These are phyloP conservation scores for Microcera coccophila DNA, from an alignment of 2,329 filamentous ascomycete species.

Conservation along the genomic window DNA sequence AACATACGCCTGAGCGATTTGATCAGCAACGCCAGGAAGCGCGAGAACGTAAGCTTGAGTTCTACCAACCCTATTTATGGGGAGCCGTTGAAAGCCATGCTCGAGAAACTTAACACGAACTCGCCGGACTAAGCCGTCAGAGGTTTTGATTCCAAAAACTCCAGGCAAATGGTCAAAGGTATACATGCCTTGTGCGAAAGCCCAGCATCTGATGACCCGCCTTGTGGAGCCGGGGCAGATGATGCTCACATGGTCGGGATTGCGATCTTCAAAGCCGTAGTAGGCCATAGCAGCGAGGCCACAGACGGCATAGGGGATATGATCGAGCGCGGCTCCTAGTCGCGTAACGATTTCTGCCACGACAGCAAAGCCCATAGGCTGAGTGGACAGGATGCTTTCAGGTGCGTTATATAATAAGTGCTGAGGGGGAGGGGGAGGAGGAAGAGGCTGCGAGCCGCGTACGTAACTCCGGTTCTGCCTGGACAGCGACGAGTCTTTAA, in stretches of 20 bases:
- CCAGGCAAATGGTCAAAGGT: conserved; percentile 23
- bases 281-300: conserved; percentile 44
- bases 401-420: too few species aligned
- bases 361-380: conserved; percentile 25
- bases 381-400: not conserved
- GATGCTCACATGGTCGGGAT: conserved; percentile 36
- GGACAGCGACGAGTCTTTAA: too few species aligned
- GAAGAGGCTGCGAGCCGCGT: too few species aligned
- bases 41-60: conserved; percentile 29
- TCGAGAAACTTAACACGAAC: conserved; percentile 38
- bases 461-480: too few species aligned
- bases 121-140: conserved; percentile 26
- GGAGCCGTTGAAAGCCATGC: conserved; percentile 28
- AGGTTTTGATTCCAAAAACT: conserved; percentile 36
- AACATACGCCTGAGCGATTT: conserved; percentile 33
- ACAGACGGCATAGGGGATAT: conserved; percentile 45
- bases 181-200: conserved; percentile 31
- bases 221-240: conserved; percentile 36
- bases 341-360: conserved; percentile 37
- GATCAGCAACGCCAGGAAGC: conserved; percentile 33
- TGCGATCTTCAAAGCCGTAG: conserved; percentile 37
- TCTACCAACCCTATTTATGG: conserved; percentile 16
- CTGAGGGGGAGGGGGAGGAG: too few species aligned
- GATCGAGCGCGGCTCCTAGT: conserved; percentile 38
- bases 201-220: conserved; percentile 41